Evolutionary conservation across 2,329 filamentous ascomycete species (phyloP).

Genomic region (Plectosphaerella sp.): DNA sequence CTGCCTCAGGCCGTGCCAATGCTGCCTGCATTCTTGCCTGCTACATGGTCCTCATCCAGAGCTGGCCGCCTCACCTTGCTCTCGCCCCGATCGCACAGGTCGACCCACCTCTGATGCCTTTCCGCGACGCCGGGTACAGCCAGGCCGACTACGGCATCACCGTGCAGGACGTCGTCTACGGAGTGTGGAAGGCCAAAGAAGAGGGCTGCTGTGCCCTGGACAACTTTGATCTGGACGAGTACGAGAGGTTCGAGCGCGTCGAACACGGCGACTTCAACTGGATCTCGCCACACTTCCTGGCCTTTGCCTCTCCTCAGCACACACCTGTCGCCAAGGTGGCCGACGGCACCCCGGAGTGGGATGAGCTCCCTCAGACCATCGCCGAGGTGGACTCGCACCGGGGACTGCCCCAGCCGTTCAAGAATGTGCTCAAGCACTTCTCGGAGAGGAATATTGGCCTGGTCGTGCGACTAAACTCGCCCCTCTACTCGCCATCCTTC

Average conservation of each 20-base stretch:
- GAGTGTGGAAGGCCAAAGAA: slow-evolving; percentile 98
- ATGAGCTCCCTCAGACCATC: slow-evolving; percentile 70
- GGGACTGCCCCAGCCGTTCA: slow-evolving; percentile 79
- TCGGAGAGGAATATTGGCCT: slow-evolving; percentile 82
- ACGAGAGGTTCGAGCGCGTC: slow-evolving; percentile 91
- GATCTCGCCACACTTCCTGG: slow-evolving; percentile 91
- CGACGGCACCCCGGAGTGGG: slow-evolving; percentile 68
- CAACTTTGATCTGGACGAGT: slow-evolving; percentile 95
- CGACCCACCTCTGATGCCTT: slow-evolving; percentile 97
- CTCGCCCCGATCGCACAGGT: slow-evolving; percentile 94
- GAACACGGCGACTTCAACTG: slow-evolving; percentile 99
- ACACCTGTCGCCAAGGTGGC: slow-evolving; percentile 69
- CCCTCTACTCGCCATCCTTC: slow-evolving; percentile 93
- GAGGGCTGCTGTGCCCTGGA: slow-evolving; percentile 86
- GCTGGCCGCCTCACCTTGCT: slow-evolving; percentile 93
- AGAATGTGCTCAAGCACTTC: slow-evolving; percentile 92
- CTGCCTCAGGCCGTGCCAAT: slow-evolving; percentile 72
- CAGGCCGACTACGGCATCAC: slow-evolving; percentile 95
- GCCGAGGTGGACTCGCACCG: slow-evolving; percentile 66
- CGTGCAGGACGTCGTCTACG: slow-evolving; percentile 96
- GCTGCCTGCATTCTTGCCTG: slow-evolving; percentile 91
- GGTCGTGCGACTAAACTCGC: slow-evolving; percentile 91
- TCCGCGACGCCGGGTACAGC: slow-evolving; percentile 96
- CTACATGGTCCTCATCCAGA: slow-evolving; percentile 98
- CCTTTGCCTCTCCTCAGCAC: slow-evolving; percentile 92